Percentiles rank a stretch among this genome's conserved stretches.
Conservation (phyloP, 2,329 filamentous ascomycete species). For the Scedosporium aurantiacum region DNA sequence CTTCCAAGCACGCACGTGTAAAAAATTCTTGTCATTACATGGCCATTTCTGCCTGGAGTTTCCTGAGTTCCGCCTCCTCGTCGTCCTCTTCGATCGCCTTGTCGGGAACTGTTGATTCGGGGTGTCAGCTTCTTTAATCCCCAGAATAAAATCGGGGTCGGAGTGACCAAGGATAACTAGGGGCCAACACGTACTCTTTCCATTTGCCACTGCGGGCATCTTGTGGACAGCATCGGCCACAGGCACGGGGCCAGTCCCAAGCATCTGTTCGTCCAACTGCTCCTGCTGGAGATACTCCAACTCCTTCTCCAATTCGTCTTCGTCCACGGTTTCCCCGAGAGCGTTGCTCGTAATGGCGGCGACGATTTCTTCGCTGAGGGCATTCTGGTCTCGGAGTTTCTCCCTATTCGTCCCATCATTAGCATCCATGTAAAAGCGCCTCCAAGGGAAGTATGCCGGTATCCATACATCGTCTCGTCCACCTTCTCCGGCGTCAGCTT, state of each 20-base stretch:
- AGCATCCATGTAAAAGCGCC: neutral
- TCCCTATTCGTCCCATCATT: constrained; percentile 48
- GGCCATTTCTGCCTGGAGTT: constrained; percentile 93
- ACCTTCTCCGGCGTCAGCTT: constrained; percentile 90
- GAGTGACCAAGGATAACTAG: neutral
- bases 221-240: constrained; percentile 66
- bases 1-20: neutral
- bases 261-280: constrained; percentile 84
- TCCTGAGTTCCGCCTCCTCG: constrained; percentile 88
- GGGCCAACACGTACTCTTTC: constrained; percentile 54
- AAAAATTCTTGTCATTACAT: constrained; percentile 46
- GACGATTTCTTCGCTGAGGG: constrained; percentile 85
- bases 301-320: constrained; percentile 76
- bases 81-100: constrained; percentile 68
- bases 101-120: constrained; percentile 32
- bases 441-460: constrained; percentile 7
- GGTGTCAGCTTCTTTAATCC: neutral
- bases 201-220: constrained; percentile 63
- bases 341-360: constrained; percentile 67
- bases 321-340: constrained; percentile 63
- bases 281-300: constrained; percentile 83
- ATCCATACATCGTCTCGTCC: constrained; percentile 79
- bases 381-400: constrained; percentile 80
- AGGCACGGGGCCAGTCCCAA: constrained; percentile 76
- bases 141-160: neutral